Evolutionary conservation across 257 asterid genomes (phyloP).

Genomic region (Rhazya stricta): DNA sequence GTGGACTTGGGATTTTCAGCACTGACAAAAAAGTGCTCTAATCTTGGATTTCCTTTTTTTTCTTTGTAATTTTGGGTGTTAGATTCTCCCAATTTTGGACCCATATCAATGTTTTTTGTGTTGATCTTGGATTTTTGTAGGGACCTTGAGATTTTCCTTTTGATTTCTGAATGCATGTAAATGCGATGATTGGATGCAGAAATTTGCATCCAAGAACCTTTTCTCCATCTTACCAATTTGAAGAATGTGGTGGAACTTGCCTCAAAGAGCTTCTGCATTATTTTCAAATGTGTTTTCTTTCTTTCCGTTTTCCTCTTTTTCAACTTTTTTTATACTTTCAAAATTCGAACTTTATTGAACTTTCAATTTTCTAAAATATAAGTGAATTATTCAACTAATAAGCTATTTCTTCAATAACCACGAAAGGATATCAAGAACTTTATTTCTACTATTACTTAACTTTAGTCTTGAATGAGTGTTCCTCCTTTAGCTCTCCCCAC

Average conservation of each 20-base stretch:
- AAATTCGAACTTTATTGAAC: too few relatives aligned
- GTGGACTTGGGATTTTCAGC: slow-evolving; percentile 8
- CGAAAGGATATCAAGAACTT: not conserved
- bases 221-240: too few relatives aligned
- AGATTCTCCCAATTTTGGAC: slow-evolving; percentile 11
- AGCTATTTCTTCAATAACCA: too few relatives aligned
- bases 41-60: not conserved
- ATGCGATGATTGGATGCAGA: not conserved
- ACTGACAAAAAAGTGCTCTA: slow-evolving; percentile 8
- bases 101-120: slow-evolving; percentile 2
- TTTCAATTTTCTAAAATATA: too few relatives aligned
- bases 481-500: not conserved
- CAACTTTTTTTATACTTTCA: too few relatives aligned
- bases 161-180: not conserved
- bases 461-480: not conserved
- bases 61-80: not conserved
- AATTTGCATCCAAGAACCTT: not conserved
- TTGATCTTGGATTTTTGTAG: not conserved
- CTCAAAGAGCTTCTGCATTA: too few relatives aligned
- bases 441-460: not conserved
- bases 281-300: too few relatives aligned
- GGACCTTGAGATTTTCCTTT: not conserved
- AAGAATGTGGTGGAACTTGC: too few relatives aligned
- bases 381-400: too few relatives aligned
- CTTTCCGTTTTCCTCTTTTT: too few relatives aligned